Evolutionary conservation across 805 yeast species (phyloP), one percentile per base, ranked within the genome.

Genomic region (Cyberlindnera euphorbiiphila): DNA sequence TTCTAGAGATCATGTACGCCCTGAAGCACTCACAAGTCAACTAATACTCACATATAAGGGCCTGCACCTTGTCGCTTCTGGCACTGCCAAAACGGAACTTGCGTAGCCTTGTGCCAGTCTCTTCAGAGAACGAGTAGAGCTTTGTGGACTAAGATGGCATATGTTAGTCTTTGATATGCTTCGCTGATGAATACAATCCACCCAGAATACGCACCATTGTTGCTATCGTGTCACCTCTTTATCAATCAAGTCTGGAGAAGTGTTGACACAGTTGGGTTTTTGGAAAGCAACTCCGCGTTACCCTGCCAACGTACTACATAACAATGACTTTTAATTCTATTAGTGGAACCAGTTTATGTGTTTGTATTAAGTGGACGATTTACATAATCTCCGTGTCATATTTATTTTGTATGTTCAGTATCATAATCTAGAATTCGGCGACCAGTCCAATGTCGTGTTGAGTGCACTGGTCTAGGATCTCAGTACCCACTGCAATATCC

Each of bases 1-100:
- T n/a, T n/a, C n/a, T n/a, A n/a, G n/a, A n/a, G n/a, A n/a, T n/a
- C n/a, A n/a, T n/a, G n/a, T n/a, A n/a, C n/a, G n/a, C n/a, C n/a
- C n/a, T n/a, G n/a, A n/a, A n/a, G n/a, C n/a, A n/a, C n/a, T n/a
- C n/a, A n/a, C n/a, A n/a, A n/a, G n/a, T n/a, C n/a, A n/a, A n/a
- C n/a, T 6, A 20, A 7, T 31, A 66, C 77, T 37, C 60, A 70
- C 76, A 78, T 16, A 82, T 67, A 35, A 78, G 60, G 1, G 86
- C 85, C 60, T 82, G 79, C 53, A 82, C 65, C 3, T 61, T 54
- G 22, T 69, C 68, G 5, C 81, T 69, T 56, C 94, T 69, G 11
- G 86, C 79, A 44, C 87, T 81, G 12, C 78, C 65, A 43, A 81
- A 75, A 40, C 95, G 74, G 59, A 87, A 87, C 61, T 82, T 85